A percentile compares a stretch with the other conserved stretches of the same genome.
phyloP scores from a whole-genome alignment of 106 monocot genomes.

The Apostasia ramifera region DNA sequence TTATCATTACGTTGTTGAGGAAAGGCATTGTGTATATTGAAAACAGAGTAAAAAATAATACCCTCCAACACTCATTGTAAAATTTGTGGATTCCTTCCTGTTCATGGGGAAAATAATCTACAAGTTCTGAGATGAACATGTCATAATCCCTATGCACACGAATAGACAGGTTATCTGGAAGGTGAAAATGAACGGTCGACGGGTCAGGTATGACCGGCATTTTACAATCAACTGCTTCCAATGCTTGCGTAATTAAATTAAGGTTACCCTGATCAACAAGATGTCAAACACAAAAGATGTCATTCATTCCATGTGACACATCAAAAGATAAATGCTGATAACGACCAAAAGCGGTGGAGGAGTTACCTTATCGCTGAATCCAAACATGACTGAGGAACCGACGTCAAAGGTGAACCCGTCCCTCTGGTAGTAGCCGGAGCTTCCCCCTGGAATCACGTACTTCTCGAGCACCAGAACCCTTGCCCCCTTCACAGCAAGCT shows the following conservation, averaged over 20 bases:
- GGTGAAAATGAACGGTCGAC: conserved; percentile 88
- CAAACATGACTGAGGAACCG: conserved; percentile 98
- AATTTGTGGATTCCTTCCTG: conserved; percentile 77
- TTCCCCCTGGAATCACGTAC: conserved; percentile 94
- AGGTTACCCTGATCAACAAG: conserved; percentile 66
- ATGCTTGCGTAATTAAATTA: conserved; percentile 87
- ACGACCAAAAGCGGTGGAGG: no score
- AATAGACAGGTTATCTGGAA: conserved; percentile 67
- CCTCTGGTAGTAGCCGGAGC: conserved; percentile 82
- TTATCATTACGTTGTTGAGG: neutral
- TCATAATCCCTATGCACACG: conserved; percentile 72
- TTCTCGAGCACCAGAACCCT: conserved; percentile 94
- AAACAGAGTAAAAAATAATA: conserved; percentile 14
- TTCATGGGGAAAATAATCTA: conserved; percentile 78
- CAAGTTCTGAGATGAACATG: conserved; percentile 59
- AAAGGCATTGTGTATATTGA: neutral
- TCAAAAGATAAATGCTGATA: no score
- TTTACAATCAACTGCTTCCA: conserved; percentile 70
- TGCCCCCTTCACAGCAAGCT: conserved; percentile 91
- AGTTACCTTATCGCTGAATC: conserved; percentile 85
- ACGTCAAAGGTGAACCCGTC: conserved; percentile 94
- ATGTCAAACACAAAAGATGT: neutral
- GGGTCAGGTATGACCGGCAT: conserved; percentile 90
- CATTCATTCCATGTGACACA: neutral
- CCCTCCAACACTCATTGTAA: conserved; percentile 94